phyloP scores from a whole-genome alignment of 2,329 filamentous ascomycete genomes.

The Zalaria obscura region DNA sequence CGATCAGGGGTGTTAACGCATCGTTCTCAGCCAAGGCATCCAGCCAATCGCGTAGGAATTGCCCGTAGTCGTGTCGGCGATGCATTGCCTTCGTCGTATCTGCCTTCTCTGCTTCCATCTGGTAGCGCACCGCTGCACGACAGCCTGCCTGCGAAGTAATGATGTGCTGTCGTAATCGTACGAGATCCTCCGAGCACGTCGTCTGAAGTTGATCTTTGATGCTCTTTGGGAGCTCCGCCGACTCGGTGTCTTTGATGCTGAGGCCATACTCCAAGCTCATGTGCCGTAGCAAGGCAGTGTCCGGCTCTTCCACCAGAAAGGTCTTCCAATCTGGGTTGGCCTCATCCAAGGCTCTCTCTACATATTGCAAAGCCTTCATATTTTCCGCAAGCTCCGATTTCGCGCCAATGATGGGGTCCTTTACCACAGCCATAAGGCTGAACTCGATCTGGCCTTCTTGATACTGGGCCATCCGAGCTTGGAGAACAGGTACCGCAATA shows the following conservation, averaged over 20 bases:
- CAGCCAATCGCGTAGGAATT: slow-evolving; percentile 53
- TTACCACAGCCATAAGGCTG: slow-evolving; percentile 61
- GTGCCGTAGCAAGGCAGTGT: not conserved
- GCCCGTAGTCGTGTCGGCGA: slow-evolving; percentile 53
- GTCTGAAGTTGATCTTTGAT: slow-evolving; percentile 12
- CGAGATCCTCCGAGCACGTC: slow-evolving; percentile 16
- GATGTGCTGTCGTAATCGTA: slow-evolving; percentile 25
- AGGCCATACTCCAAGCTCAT: slow-evolving; percentile 11
- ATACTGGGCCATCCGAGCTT: slow-evolving; percentile 52
- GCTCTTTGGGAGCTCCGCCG: slow-evolving; percentile 13
- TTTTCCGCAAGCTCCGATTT: slow-evolving; percentile 28
- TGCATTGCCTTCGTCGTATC: slow-evolving; percentile 40
- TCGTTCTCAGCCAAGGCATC: slow-evolving; percentile 50
- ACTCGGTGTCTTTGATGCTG: slow-evolving; percentile 18
- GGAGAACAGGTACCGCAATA: slow-evolving; percentile 49
- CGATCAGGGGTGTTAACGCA: slow-evolving; percentile 30
- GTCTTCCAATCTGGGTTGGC: slow-evolving; percentile 28
- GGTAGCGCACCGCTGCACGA: slow-evolving; percentile 33
- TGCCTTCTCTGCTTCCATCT: slow-evolving; percentile 29
- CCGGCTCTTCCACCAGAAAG: slow-evolving; percentile 6
- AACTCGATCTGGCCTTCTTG: slow-evolving; percentile 56
- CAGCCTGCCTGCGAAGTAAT: slow-evolving; percentile 27
- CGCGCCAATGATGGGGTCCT: slow-evolving; percentile 44
- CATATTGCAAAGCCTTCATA: slow-evolving; percentile 26
- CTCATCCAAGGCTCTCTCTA: slow-evolving; percentile 25